Evolutionary conservation across 2,329 filamentous ascomycete genomes (phyloP).

Genomic region (Colletotrichum chlorophyti): DNA sequence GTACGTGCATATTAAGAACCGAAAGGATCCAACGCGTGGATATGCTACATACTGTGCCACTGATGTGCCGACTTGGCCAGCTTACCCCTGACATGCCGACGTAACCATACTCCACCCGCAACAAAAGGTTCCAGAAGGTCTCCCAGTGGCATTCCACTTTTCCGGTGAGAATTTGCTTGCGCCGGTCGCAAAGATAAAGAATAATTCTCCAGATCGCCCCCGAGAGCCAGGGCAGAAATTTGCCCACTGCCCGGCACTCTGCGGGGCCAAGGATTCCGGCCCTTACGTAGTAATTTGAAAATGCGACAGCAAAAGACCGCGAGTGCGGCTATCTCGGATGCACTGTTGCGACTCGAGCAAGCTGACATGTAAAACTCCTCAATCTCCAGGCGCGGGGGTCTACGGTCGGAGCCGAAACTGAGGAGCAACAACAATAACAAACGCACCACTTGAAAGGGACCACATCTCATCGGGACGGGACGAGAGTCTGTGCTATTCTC

Average conservation of each 20-base stretch:
- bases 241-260: background rate
- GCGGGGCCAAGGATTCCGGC: slow-evolving; percentile 3
- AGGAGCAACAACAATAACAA: background rate
- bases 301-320: too few species aligned
- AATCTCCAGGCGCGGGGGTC: too few species aligned
- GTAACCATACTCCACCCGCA: background rate
- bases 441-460: background rate
- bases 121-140: slow-evolving; percentile 9
- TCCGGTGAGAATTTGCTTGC: slow-evolving; percentile 12
- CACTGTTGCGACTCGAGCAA: background rate
- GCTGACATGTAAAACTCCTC: background rate
- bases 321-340: too few species aligned
- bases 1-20: too few species aligned
- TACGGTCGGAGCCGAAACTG: slow-evolving; percentile 9
- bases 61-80: slow-evolving; percentile 1
- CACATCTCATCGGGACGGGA: slow-evolving; percentile 8
- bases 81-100: background rate
- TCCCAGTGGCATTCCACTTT: slow-evolving; percentile 4
- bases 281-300: too few species aligned
- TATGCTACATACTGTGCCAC: background rate
- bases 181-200: background rate
- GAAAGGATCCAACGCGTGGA: too few species aligned
- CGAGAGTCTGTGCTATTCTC: slow-evolving; percentile 15
- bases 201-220: background rate
- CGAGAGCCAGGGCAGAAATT: background rate